Base-by-base conservation (phyloP, 306 rosid genomes). In the Canavalia ensiformis region DNA sequence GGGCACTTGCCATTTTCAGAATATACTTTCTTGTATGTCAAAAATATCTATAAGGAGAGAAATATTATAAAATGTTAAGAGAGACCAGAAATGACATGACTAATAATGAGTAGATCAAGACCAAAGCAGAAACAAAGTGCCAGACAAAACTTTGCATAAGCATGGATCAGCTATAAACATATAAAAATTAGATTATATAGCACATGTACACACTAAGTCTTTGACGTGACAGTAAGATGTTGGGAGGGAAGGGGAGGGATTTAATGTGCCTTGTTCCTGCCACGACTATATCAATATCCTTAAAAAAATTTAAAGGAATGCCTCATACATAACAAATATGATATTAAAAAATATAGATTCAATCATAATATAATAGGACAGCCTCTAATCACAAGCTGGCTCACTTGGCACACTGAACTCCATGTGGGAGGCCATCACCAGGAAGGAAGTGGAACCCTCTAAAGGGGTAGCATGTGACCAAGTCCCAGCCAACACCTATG, bases 1-100 rank as follows among this genome's bases (percentile, higher is more conserved):
- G 73, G 78, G 67, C 46, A 51, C 37, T 52, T 65, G 78, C 72
- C 64, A 52, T 47, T 44, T 45, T 55, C 70, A 84, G 56, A 58
- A 73, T 74, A 64, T 57, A 68, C 45, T 76, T 67, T 65, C 74
- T 46, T 18, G 59, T 35, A 72, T 34, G 35, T 44, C 54, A 37
- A 62, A 56, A 49, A 64, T 28, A 13, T 45, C 57, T 25, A 58
- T 7, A 3, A n/a, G 25, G n/a, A 9, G 11, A 60, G 50, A 47
- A 33, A 78, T 65, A 30, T 50, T 30, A 77, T 74, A 45, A 75
- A 68, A 75, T 29, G 65, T 42, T 52, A 60, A 35, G 41, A 18
- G 41, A 73, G 39, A 45, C 82, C 44, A 35, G 25, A 39, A 45
- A 37, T 45, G 7, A 46, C 12, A 72, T 8, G 10, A 56, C 25